Base-by-base conservation (phyloP, 352 stramenopile species). In the Globisporangium parvum region DNA sequence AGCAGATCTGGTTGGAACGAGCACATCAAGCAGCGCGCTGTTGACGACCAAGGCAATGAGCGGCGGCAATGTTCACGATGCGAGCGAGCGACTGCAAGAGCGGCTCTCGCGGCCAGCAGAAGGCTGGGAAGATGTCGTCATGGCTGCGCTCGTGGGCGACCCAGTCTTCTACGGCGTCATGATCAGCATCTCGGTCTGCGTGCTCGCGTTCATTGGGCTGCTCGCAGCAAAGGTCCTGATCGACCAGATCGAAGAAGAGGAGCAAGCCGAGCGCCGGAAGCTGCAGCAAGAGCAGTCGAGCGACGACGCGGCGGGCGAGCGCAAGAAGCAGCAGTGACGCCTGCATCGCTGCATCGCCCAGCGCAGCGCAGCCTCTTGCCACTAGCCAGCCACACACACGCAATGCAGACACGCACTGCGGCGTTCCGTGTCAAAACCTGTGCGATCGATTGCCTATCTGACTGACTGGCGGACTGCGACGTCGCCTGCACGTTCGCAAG, bases 51-150 rank as follows among this genome's bases (percentile, higher is more conserved):
- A 9, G 31, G 12, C 31, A 1, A 37, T 8, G 31, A 10, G 14
- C 41, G 17, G 17, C 15, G 35, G 11, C 35, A 41, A 31, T 31
- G 6, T 15, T 12, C 5, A 46, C 15, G 56, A 51, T 50, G 26
- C 59, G 47, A 62, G 48, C n/a, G 21, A 6, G 51, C 77, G 72
- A 49, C 62, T 84, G 52, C 62, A 73, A 42, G 64, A 59, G 55
- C 71, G 73, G 47, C 69, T 91, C 58, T 64, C 72, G 62, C 68
- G 73, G 44, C 72, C 70, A 33, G 70, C 78, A 18, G 70, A 83
- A 64, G 74, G 71, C 58, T 92, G 79, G 79, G 73, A 75, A 39
- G 82, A 89, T 57, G 62, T 70, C 26, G 58, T 89, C 28, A 70
- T 89, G 61, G 62, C 87, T 24, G 68, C 70, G 15, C 57, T 92